These are phyloP conservation scores for Peronosclerospora sorghi DNA, from an alignment of 352 stramenopile genomes.

Conservation along the genomic window DNA sequence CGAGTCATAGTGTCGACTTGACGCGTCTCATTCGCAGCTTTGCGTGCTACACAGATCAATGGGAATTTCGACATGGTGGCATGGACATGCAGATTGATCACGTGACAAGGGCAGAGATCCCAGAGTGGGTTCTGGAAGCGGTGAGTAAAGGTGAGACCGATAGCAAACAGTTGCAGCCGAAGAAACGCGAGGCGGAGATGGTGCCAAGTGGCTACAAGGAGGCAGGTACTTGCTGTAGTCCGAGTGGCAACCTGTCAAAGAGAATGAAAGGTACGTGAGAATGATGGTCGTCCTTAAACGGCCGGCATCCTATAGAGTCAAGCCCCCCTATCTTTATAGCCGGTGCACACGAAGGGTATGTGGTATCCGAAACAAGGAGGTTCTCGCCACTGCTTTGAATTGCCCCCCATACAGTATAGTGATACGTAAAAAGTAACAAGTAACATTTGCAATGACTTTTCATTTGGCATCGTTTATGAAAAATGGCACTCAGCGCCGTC, in stretches of 20 bases:
- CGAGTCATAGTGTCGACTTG: conserved; percentile 45
- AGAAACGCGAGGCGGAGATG: conserved; percentile 13
- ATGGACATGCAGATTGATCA: conserved; percentile 82
- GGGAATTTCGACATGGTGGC: conserved; percentile 49
- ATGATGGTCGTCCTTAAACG: background rate
- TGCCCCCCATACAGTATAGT: too few relatives aligned
- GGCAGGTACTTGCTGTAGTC: background rate
- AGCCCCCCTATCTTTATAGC: too few relatives aligned
- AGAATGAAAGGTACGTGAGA: conserved; percentile 34
- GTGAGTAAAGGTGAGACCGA: conserved; percentile 14
- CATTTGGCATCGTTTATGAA: too few relatives aligned
- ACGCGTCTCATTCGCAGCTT: conserved; percentile 69
- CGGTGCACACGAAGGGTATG: too few relatives aligned
- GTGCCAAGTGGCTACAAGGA: background rate
- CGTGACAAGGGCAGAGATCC: conserved; percentile 38
- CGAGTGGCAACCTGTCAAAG: conserved; percentile 14
- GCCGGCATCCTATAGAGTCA: too few relatives aligned
- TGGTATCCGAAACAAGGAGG: too few relatives aligned
- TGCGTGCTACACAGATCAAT: conserved; percentile 63
- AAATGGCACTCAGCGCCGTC: too few relatives aligned
- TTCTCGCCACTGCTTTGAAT: conserved; percentile 4
- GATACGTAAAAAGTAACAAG: too few relatives aligned
- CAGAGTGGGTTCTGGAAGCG: conserved; percentile 51
- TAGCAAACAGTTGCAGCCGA: conserved; percentile 22
- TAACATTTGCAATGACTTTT: too few relatives aligned